Percentiles rank a stretch among this genome's conserved stretches.
Conservation (phyloP, 768 basidiomycete genomes). For the Tulasnella sp. region DNA sequence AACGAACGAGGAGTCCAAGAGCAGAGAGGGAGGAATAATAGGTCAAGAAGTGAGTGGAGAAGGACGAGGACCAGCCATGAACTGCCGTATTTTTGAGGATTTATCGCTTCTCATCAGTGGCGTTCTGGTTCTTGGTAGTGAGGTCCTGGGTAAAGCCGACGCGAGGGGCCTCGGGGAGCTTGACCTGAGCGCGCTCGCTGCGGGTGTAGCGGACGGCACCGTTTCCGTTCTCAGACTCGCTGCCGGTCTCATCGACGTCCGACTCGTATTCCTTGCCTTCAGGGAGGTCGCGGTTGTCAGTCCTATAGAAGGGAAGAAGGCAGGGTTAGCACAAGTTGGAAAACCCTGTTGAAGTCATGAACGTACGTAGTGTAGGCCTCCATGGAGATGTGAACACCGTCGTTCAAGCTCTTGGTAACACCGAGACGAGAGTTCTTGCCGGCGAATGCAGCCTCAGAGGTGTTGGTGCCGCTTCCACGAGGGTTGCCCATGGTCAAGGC, state of each 20-base stretch:
- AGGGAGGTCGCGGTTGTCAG: constrained; percentile 1
- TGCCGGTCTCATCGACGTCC: constrained; percentile 17
- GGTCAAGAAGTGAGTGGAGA: neutral
- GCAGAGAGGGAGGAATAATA: constrained; percentile 1
- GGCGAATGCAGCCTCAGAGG: neutral
- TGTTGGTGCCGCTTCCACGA: constrained; percentile 6
- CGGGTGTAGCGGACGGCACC: constrained; percentile 22
- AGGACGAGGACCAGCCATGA: neutral
- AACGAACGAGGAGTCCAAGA: constrained; percentile 7
- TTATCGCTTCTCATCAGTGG: neutral
- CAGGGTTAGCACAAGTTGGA: neutral
- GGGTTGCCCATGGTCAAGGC: neutral
- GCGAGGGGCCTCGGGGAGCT: constrained; percentile 14
- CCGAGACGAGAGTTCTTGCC: neutral
- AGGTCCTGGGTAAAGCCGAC: constrained; percentile 1
- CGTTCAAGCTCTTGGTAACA: constrained; percentile 7
- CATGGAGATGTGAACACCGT: constrained; percentile 29
- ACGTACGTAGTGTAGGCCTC: constrained; percentile 26
- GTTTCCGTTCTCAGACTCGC: neutral
- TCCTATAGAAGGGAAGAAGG: neutral
- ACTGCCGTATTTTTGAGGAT: neutral
- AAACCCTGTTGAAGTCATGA: neutral
- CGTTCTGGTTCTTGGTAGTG: neutral
- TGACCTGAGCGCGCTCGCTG: constrained; percentile 17
- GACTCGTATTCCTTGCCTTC: constrained; percentile 14